Percentiles rank a stretch among this genome's conserved stretches.
phyloP scores from a whole-genome alignment of 441 rosid genomes.

The Populus tomentosa region DNA sequence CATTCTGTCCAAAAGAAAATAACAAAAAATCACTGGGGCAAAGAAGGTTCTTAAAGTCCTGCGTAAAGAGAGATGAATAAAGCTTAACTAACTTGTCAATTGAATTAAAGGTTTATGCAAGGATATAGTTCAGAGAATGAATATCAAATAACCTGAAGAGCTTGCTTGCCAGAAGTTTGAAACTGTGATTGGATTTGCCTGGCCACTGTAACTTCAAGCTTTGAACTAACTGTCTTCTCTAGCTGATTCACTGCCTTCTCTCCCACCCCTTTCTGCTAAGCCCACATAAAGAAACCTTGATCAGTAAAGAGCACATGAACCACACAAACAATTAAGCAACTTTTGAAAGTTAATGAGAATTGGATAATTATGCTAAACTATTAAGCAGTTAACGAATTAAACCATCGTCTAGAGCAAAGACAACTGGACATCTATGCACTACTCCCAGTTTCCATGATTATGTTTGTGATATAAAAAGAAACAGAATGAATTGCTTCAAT shows the following conservation, averaged over 20 bases:
- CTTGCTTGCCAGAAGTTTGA: conserved; percentile 80
- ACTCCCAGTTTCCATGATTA: not conserved
- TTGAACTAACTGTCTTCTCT: conserved; percentile 60
- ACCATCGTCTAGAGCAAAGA: not conserved
- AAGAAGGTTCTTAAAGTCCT: not conserved
- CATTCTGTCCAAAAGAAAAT: not conserved
- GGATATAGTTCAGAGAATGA: not conserved
- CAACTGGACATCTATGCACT: not conserved
- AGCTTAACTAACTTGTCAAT: not conserved
- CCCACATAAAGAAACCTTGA: not conserved
- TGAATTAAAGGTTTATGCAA: not conserved
- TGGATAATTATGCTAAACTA: conserved; percentile 2
- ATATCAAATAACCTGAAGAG: conserved; percentile 52
- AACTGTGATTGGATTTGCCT: conserved; percentile 77
- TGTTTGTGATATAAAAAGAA: not conserved
- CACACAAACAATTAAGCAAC: not conserved
- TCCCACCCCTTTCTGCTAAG: conserved; percentile 66
- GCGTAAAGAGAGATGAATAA: not conserved
- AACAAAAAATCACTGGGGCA: not conserved
- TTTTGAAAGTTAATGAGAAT: not conserved
- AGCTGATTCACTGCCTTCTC: conserved; percentile 65
- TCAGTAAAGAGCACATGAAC: not conserved
- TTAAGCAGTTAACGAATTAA: conserved; percentile 8
- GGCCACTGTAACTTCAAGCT: conserved; percentile 59
- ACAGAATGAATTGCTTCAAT: not conserved